Base-by-base conservation (phyloP, 257 asterid species). In the Orobanche coerulescens region DNA sequence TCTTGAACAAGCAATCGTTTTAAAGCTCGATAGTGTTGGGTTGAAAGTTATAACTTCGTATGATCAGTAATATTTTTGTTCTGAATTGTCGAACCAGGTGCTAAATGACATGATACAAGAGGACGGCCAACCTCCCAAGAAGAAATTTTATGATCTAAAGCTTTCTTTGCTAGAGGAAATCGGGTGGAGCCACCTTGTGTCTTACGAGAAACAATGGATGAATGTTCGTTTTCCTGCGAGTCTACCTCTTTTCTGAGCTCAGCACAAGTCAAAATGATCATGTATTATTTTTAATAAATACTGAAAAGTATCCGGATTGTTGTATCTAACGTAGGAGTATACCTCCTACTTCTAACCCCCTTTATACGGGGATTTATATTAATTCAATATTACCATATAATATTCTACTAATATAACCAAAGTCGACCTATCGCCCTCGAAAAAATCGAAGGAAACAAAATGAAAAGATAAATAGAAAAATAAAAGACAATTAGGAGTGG, bases 161-260 rank as follows among this genome's bases (percentile, higher is more conserved):
- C 78, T 91, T 46, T 79, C 87, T 18, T 65, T 91, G 80, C 82
- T 85, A 12, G 70, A 82, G 74, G 75, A 85, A 66, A 78, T 84
- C 6, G 96, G 95, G 33, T 91, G 95, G 96, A 48, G 12, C 65
- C 98, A 91, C 76, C 68, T 91, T 72, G 82, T 84, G 69, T 46
- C 67, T 3, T 81, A 88, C 18, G 93, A 91, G 81, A 85, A 80
- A 78, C 85, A 76, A 64, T 88, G 96, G 98, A 88, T 85, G 95
- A 73, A 58, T 15, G 90, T 91, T 47, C 84, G 88, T 31, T 91
- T 88, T 78, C 96, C 95, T 1, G 66, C 88, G 0, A 13, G 62
- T 42, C 73, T 91, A 31, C 96, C 95, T 55, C 88, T 88, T 34
- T 91, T 91, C 65, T 91, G 72, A 84, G 72, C 50, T 37, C 12